Evolutionary conservation across 768 basidiomycete genomes (phyloP).

Genomic region (Hygrocybe coccinea): DNA sequence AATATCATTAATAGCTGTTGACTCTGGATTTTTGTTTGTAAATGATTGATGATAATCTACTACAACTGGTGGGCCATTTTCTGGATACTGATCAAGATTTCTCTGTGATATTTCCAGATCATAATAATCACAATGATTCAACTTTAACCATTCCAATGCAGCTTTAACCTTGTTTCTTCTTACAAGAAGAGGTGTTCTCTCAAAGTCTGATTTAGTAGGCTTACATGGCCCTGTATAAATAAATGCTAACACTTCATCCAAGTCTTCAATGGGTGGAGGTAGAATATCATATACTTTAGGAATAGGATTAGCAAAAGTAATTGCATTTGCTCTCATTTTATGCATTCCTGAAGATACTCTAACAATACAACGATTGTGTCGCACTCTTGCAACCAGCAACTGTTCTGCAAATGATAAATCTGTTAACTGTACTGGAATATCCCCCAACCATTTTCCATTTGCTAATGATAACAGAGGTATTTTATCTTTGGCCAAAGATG

Average conservation of each 20-base stretch:
- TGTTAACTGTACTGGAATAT: slow-evolving; percentile 26
- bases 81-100: slow-evolving; percentile 14
- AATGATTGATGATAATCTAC: slow-evolving; percentile 13
- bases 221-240: neutral
- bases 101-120: slow-evolving; percentile 18
- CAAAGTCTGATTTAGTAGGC: slow-evolving; percentile 13
- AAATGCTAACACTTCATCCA: slow-evolving; percentile 15
- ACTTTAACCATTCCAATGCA: neutral
- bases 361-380: slow-evolving; percentile 29
- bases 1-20: slow-evolving; percentile 13
- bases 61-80: slow-evolving; percentile 11
- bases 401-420: slow-evolving; percentile 29
- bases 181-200: slow-evolving; percentile 21
- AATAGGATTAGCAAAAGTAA: neutral
- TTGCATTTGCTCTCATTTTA: slow-evolving; percentile 26
- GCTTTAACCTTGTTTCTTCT: slow-evolving; percentile 14
- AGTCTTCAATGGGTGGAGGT: slow-evolving; percentile 17
- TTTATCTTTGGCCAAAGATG: slow-evolving; percentile 29
- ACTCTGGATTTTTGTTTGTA: slow-evolving; percentile 7
- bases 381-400: slow-evolving; percentile 21
- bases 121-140: neutral
- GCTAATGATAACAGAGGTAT: slow-evolving; percentile 10
- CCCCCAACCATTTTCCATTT: slow-evolving; percentile 25
- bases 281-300: slow-evolving; percentile 17
- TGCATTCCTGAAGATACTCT: slow-evolving; percentile 25